These are phyloP conservation scores for Podaxis carcinomalis DNA, from an alignment of 768 basidiomycete species.

Conservation along the genomic window DNA sequence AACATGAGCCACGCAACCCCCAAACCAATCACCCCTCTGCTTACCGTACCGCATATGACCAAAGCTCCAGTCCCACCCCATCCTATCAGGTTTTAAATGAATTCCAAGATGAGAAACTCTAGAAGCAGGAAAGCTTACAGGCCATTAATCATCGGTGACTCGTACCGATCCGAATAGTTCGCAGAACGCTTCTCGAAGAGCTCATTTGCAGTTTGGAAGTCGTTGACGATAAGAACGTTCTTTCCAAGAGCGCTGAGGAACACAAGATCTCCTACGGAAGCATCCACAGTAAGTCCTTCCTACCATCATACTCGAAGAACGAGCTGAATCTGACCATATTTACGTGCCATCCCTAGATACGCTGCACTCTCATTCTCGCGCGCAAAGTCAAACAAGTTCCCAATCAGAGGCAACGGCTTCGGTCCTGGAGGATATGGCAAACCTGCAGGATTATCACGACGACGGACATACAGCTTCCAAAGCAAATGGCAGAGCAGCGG, in stretches of 20 bases:
- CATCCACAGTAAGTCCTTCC: background rate
- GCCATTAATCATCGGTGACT: conserved; percentile 46
- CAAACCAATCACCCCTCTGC: background rate
- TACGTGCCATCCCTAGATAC: conserved; percentile 36
- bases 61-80: conserved; percentile 46
- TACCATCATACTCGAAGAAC: background rate
- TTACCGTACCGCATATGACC: conserved; percentile 48
- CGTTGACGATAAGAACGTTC: conserved; percentile 35
- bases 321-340: conserved; percentile 30
- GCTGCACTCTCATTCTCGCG: conserved; percentile 31
- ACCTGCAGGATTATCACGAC: conserved; percentile 19
- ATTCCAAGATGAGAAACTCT: background rate
- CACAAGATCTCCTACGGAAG: conserved; percentile 44
- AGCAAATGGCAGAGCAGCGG: background rate
- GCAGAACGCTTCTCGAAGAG: conserved; percentile 52
- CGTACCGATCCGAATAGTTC: conserved; percentile 52
- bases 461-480: conserved; percentile 4
- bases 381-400: conserved; percentile 47
- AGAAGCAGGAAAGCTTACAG: conserved; percentile 27
- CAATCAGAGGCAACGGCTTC: conserved; percentile 44
- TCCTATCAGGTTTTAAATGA: conserved; percentile 16
- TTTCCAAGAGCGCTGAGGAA: conserved; percentile 48
- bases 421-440: conserved; percentile 54
- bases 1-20: background rate
- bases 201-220: conserved; percentile 40